phyloP scores from a whole-genome alignment of 208 protist species.

The Trypanosoma melophagium region DNA sequence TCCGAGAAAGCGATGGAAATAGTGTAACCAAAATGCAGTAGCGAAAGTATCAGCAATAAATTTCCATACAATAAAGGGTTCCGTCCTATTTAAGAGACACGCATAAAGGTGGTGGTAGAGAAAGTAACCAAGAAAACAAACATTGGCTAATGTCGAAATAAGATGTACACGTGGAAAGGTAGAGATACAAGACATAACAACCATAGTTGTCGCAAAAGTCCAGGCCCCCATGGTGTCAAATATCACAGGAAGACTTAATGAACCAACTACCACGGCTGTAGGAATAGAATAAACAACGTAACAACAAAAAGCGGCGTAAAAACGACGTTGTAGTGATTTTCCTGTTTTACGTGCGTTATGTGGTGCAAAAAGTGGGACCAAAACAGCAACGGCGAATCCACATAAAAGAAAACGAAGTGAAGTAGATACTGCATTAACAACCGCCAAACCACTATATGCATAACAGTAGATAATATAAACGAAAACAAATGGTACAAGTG shows the following conservation, averaged over 20 bases:
- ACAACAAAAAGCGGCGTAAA: slow-evolving; percentile 43
- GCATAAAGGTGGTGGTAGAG: slow-evolving; percentile 66
- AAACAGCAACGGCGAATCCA: slow-evolving; percentile 43
- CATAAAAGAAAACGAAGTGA: slow-evolving; percentile 38
- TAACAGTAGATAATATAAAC: slow-evolving; percentile 43
- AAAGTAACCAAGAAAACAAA: slow-evolving; percentile 46
- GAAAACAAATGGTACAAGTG: slow-evolving; percentile 52
- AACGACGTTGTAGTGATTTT: slow-evolving; percentile 3
- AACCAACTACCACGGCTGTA: slow-evolving; percentile 57
- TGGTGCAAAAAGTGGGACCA: slow-evolving; percentile 47
- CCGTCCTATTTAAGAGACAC: slow-evolving; percentile 36
- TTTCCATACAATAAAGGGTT: slow-evolving; percentile 36
- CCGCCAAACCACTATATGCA: slow-evolving; percentile 38
- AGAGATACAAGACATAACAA: slow-evolving; percentile 60
- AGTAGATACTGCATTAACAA: slow-evolving; percentile 27
- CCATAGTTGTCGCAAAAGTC: slow-evolving; percentile 63
- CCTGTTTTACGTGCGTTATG: neutral
- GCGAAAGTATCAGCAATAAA: slow-evolving; percentile 43
- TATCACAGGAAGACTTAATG: slow-evolving; percentile 39
- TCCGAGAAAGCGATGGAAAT: slow-evolving; percentile 54
- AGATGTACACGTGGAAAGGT: slow-evolving; percentile 62
- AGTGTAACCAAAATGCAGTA: slow-evolving; percentile 67
- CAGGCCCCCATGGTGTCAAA: slow-evolving; percentile 54
- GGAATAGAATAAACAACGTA: slow-evolving; percentile 75
- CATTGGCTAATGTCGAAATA: slow-evolving; percentile 48